Percentiles rank a stretch among this genome's conserved stretches.
phyloP scores from a whole-genome alignment of 176 grass and related monocot species.

The Bothriochloa decipiens region DNA sequence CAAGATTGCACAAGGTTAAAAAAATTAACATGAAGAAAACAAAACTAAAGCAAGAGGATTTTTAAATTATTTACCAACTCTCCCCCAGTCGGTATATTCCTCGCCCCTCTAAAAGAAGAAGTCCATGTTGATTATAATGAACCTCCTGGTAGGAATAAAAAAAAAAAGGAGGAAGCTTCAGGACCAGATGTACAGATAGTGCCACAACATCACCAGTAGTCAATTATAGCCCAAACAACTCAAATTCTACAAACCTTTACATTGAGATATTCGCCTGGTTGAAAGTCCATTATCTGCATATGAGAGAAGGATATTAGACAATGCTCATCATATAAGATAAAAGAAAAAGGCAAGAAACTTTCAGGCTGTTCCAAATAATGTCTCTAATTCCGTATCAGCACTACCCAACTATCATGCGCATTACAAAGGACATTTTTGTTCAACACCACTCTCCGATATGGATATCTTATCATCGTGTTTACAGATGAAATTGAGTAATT shows the following conservation, averaged over 20 bases:
- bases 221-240: not conserved
- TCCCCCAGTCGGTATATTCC: slow-evolving; percentile 93
- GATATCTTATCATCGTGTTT: slow-evolving; percentile 14
- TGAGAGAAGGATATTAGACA: slow-evolving; percentile 30
- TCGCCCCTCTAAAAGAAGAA: slow-evolving; percentile 93
- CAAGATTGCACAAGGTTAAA: slow-evolving; percentile 1
- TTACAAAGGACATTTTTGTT: slow-evolving; percentile 25
- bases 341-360: slow-evolving; percentile 10
- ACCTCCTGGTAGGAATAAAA: slow-evolving; percentile 70
- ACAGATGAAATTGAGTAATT: slow-evolving; percentile 10
- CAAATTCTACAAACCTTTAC: slow-evolving; percentile 74
- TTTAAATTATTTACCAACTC: slow-evolving; percentile 66
- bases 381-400: slow-evolving; percentile 11
- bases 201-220: not conserved
- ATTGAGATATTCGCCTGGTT: slow-evolving; percentile 97
- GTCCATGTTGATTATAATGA: slow-evolving; percentile 98
- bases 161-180: slow-evolving; percentile 34
- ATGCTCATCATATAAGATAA: not conserved
- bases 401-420: not conserved
- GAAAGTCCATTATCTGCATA: slow-evolving; percentile 97
- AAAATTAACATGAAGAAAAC: slow-evolving; percentile 6
- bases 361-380: not conserved
- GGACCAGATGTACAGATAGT: slow-evolving; percentile 2
- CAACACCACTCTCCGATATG: not conserved
- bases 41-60: slow-evolving; percentile 20